Conservation (phyloP, 2,329 filamentous ascomycete species). For the Cladorrhinum sp. region DNA sequence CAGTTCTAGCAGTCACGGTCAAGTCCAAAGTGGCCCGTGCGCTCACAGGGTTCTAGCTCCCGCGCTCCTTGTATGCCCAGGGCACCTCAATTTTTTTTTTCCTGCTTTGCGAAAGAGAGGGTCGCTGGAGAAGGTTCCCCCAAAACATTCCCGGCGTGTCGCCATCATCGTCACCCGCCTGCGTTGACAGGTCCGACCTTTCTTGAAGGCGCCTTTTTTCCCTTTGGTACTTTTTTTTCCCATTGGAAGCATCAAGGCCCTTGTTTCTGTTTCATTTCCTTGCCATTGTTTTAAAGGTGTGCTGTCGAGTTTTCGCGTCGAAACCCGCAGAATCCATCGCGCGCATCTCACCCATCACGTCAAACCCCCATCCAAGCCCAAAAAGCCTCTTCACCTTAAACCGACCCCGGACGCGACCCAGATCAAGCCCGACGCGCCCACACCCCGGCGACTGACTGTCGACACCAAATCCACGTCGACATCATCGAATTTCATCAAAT, state of each 20-base stretch:
- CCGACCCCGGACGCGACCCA: slow-evolving; percentile 14
- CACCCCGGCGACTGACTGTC: not conserved
- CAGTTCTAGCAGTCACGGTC: not conserved
- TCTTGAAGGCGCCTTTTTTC: slow-evolving; percentile 8
- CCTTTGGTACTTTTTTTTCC: slow-evolving; percentile 15
- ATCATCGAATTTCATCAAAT: not conserved
- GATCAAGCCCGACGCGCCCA: not conserved
- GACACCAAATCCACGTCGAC: not conserved
- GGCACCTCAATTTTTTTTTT: slow-evolving; percentile 26
- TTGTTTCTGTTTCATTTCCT: slow-evolving; percentile 11
- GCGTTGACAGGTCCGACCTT: slow-evolving; percentile 21
- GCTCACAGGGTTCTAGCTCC: slow-evolving; percentile 22
- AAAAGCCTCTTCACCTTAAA: slow-evolving; percentile 12
- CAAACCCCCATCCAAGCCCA: slow-evolving; percentile 8
- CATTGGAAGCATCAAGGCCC: slow-evolving; percentile 20
- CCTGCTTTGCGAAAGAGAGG: slow-evolving; percentile 19
- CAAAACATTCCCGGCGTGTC: slow-evolving; percentile 21
- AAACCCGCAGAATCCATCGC: slow-evolving; percentile 15
- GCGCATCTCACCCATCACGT: slow-evolving; percentile 10
- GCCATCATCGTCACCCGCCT: slow-evolving; percentile 24
- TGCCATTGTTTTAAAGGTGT: slow-evolving; percentile 19
- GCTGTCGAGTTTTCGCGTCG: slow-evolving; percentile 11
- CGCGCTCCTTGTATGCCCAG: slow-evolving; percentile 19
- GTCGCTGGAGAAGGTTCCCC: slow-evolving; percentile 17
- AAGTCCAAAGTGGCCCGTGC: slow-evolving; percentile 24